phyloP scores from a whole-genome alignment of 352 stramenopile species.

The Pythium periplocum region DNA sequence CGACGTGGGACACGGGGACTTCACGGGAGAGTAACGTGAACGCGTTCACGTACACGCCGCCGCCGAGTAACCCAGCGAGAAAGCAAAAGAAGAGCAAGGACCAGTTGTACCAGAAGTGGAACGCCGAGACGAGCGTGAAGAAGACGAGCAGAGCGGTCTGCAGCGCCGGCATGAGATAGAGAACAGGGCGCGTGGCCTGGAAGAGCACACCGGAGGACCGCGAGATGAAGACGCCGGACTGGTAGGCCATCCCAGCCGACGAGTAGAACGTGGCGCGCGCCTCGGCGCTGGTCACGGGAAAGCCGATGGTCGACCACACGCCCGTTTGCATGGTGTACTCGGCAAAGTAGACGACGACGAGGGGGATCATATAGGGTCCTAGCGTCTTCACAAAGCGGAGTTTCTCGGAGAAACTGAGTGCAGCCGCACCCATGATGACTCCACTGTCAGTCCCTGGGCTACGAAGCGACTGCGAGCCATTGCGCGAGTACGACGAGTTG shows the following conservation, averaged over 20 bases:
- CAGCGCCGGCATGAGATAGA: slow-evolving; percentile 88
- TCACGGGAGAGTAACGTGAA: slow-evolving; percentile 88
- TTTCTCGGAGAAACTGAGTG: slow-evolving; percentile 55
- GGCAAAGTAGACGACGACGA: slow-evolving; percentile 90
- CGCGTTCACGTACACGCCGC: slow-evolving; percentile 89
- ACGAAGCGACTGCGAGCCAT: not conserved
- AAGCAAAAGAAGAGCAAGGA: slow-evolving; percentile 79
- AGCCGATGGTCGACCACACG: slow-evolving; percentile 92
- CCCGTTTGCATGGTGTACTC: slow-evolving; percentile 94
- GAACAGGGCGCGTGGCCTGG: slow-evolving; percentile 51
- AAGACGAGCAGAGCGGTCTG: slow-evolving; percentile 85
- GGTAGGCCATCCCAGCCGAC: slow-evolving; percentile 88
- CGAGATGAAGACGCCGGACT: slow-evolving; percentile 91
- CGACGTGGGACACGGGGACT: slow-evolving; percentile 53
- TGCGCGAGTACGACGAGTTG: not conserved
- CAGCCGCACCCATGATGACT: not conserved
- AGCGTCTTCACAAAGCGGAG: slow-evolving; percentile 75
- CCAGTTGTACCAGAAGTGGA: slow-evolving; percentile 87
- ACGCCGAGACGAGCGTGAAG: slow-evolving; percentile 78
- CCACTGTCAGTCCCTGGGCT: not conserved
- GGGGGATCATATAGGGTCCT: slow-evolving; percentile 87
- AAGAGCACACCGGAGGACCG: slow-evolving; percentile 86
- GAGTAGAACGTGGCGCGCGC: slow-evolving; percentile 88
- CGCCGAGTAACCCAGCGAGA: slow-evolving; percentile 83
- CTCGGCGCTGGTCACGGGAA: slow-evolving; percentile 70